Percentiles rank a stretch among this genome's conserved stretches.
Conservation (phyloP, 2,329 filamentous ascomycete species). For the Nemania diffusa region DNA sequence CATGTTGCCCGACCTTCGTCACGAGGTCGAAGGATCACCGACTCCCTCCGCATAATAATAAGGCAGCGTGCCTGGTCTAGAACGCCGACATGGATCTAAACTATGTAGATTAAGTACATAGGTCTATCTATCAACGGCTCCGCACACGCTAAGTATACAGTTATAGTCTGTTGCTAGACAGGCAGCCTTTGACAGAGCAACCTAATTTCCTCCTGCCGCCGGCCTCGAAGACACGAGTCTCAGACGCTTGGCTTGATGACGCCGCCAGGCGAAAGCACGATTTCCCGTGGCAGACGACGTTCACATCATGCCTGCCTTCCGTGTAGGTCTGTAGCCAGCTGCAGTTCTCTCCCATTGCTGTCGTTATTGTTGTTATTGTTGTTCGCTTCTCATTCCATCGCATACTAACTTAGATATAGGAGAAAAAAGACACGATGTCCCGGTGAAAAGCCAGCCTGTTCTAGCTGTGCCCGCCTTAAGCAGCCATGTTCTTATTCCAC, state of each 20-base stretch:
- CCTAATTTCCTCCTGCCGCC: constrained; percentile 14
- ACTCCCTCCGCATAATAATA: constrained; percentile 33
- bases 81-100: constrained; percentile 16
- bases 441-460: constrained; percentile 36
- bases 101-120: not conserved
- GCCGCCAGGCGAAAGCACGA: constrained; percentile 34
- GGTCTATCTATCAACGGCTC: constrained; percentile 25
- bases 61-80: constrained; percentile 29
- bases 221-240: constrained; percentile 21
- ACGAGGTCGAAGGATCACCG: constrained; percentile 14
- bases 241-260: constrained; percentile 33
- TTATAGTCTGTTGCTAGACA: constrained; percentile 25
- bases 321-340: constrained; percentile 33
- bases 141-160: constrained; percentile 24
- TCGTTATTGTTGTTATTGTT: not conserved
- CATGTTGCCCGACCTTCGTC: constrained; percentile 25
- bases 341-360: not conserved
- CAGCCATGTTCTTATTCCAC: constrained; percentile 36
- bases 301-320: constrained; percentile 39
- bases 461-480: constrained; percentile 36
- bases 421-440: constrained; percentile 39
- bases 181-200: constrained; percentile 7
- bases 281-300: constrained; percentile 37
- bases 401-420: constrained; percentile 27
- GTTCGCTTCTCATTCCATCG: not conserved